A percentile compares a stretch with the other conserved stretches of the same genome.
Conservation (phyloP, 2,329 filamentous ascomycete species). For the Venturia effusa region DNA sequence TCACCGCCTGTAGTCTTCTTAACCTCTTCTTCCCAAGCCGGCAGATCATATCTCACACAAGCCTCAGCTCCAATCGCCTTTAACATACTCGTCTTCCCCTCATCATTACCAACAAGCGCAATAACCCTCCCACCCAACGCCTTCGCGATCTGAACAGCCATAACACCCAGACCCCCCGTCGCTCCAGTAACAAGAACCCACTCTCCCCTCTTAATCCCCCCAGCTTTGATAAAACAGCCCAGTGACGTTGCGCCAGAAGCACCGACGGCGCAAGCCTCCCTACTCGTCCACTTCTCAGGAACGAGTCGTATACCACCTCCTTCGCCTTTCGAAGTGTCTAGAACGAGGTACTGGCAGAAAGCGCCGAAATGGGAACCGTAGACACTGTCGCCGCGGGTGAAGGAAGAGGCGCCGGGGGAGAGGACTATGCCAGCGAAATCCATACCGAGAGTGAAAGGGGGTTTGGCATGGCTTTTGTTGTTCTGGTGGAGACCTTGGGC, state of each 20-base stretch:
- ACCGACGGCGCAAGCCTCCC: constrained; percentile 42
- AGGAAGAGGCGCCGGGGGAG: constrained; percentile 24
- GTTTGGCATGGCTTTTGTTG: constrained; percentile 43
- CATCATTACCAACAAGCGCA: constrained; percentile 36
- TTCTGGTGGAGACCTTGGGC: constrained; percentile 50
- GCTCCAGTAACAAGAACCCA: constrained; percentile 45
- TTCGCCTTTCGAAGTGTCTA: constrained; percentile 21
- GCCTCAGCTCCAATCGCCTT: constrained; percentile 29
- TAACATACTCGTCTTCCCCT: constrained; percentile 34
- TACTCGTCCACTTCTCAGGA: constrained; percentile 35
- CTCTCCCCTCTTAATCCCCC: constrained; percentile 33
- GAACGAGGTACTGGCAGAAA: constrained; percentile 41
- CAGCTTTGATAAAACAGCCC: constrained; percentile 36
- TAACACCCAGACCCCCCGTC: constrained; percentile 44
- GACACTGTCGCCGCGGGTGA: constrained; percentile 35
- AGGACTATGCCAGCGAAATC: constrained; percentile 48
- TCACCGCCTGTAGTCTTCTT: constrained; percentile 34
- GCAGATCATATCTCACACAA: constrained; percentile 31
- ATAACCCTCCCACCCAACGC: constrained; percentile 43
- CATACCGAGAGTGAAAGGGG: constrained; percentile 49
- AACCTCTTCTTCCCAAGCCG: constrained; percentile 42
- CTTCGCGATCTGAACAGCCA: constrained; percentile 46
- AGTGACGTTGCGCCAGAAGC: constrained; percentile 45
- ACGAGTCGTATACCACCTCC: constrained; percentile 29
- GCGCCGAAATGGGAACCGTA: constrained; percentile 43